Conservation (phyloP, 2,329 filamentous ascomycete genomes). For the Cladophialophora immunda region DNA sequence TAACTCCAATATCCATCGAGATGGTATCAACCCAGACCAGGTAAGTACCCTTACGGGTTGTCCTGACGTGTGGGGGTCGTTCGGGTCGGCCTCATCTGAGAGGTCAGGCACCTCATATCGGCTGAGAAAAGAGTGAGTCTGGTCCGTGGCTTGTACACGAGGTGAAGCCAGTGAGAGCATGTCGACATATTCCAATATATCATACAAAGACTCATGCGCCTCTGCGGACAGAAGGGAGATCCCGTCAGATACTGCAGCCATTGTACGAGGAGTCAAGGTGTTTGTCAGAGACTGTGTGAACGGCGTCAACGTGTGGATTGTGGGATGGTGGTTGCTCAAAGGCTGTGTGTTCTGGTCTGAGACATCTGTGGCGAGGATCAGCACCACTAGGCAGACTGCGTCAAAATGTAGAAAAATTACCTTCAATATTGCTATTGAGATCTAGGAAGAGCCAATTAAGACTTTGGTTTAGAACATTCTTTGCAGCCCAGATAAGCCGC, state of each 20-base stretch:
- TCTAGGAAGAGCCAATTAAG: constrained; percentile 34
- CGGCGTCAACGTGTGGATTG: constrained; percentile 46
- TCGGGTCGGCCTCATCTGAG: background rate
- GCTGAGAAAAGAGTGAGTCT: constrained; percentile 35
- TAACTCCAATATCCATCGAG: constrained; percentile 51
- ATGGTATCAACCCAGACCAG: constrained; percentile 54
- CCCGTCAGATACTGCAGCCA: background rate
- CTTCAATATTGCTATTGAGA: constrained; percentile 1
- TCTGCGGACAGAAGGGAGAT: constrained; percentile 47
- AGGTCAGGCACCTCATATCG: constrained; percentile 46
- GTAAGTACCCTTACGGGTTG: constrained; percentile 49
- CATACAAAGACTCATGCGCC: constrained; percentile 68
- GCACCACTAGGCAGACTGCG: background rate
- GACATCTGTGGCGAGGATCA: background rate
- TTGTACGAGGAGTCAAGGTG: constrained; percentile 37
- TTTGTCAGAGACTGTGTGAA: constrained; percentile 40
- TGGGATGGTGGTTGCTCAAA: constrained; percentile 45
- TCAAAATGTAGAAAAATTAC: constrained; percentile 1
- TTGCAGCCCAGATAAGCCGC: constrained; percentile 77
- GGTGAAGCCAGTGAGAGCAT: constrained; percentile 59
- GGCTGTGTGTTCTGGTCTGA: constrained; percentile 9
- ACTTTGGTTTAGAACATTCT: constrained; percentile 73
- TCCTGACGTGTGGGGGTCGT: constrained; percentile 38
- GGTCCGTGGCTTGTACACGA: constrained; percentile 43
- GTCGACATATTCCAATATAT: constrained; percentile 70